These are phyloP conservation scores for Lobulomyces angularis DNA, from an alignment of 192 early-diverging fungal species.

Conservation along the genomic window DNA sequence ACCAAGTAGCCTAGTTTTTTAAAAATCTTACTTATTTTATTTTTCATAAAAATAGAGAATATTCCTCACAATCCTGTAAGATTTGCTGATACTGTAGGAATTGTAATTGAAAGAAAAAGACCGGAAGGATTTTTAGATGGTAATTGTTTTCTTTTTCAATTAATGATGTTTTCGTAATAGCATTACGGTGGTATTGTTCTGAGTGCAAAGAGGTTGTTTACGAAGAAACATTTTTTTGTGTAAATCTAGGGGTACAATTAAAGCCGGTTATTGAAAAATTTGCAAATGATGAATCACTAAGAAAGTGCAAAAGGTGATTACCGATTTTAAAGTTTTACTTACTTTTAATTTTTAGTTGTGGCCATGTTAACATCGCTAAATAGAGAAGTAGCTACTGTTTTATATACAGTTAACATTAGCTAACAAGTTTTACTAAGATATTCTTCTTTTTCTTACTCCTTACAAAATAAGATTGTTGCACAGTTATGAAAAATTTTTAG, in stretches of 20 bases:
- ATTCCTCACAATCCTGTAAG: constrained; percentile 92
- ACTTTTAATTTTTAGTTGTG: too few relatives aligned
- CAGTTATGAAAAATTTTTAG: too few relatives aligned
- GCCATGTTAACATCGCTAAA: too few relatives aligned
- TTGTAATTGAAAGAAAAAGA: constrained; percentile 88
- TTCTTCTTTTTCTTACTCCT: too few relatives aligned
- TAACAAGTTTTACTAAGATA: too few relatives aligned
- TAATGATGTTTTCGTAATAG: constrained; percentile 24
- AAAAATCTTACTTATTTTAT: too few relatives aligned
- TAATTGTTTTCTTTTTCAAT: constrained; percentile 1
- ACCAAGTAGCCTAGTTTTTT: constrained; percentile 45
- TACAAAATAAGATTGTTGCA: too few relatives aligned
- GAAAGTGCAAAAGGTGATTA: constrained; percentile 73
- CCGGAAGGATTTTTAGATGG: constrained; percentile 48
- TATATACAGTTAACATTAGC: too few relatives aligned
- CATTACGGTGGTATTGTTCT: constrained; percentile 92
- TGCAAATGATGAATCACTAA: constrained; percentile 42
- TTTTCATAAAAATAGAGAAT: constrained; percentile 42
- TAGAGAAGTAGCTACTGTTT: too few relatives aligned
- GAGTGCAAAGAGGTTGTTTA: constrained; percentile 70
- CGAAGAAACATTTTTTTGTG: constrained; percentile 81
- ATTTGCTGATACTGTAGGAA: constrained; percentile 83
- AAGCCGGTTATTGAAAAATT: constrained; percentile 86
- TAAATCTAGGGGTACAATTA: constrained; percentile 76
- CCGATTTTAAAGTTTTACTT: too few relatives aligned